Evolutionary conservation across 768 basidiomycete genomes (phyloP).

Genomic region (Trametes punicea): DNA sequence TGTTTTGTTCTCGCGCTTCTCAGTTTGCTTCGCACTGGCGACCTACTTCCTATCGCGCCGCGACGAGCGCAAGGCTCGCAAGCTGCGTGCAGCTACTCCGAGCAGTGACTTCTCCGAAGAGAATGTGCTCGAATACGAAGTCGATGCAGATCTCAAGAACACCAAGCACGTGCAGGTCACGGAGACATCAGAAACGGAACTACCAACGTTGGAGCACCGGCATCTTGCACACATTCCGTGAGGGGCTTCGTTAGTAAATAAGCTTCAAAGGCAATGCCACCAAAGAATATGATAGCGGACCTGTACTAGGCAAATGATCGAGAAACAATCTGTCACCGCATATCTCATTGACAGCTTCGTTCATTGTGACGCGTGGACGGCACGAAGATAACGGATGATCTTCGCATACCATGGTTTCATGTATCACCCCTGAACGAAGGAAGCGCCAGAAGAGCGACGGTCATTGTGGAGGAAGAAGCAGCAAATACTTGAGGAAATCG

Average conservation of each 20-base stretch:
- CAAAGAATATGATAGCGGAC: not conserved
- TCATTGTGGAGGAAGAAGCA: not conserved
- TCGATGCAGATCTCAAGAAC: constrained; percentile 3
- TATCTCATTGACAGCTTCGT: too few species aligned
- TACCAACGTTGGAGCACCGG: constrained; percentile 6
- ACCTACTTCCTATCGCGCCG: constrained; percentile 27
- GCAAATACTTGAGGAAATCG: not conserved
- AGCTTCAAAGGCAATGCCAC: not conserved
- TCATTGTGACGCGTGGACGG: too few species aligned
- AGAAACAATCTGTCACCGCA: not conserved
- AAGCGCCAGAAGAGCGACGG: not conserved
- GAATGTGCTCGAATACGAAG: constrained; percentile 10
- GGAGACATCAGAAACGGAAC: not conserved
- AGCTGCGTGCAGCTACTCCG: not conserved
- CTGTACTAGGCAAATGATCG: too few species aligned
- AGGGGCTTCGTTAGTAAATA: not conserved
- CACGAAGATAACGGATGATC: too few species aligned
- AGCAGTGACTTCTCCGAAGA: constrained; percentile 14
- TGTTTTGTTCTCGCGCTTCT: not conserved
- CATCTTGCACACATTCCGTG: not conserved
- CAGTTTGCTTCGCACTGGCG: constrained; percentile 29
- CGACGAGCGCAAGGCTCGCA: constrained; percentile 25
- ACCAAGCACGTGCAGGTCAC: not conserved
- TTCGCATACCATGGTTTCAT: too few species aligned
- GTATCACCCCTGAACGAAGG: not conserved